Conservation (phyloP, 2,329 filamentous ascomycete genomes). For the Pestalotiopsis sp. region DNA sequence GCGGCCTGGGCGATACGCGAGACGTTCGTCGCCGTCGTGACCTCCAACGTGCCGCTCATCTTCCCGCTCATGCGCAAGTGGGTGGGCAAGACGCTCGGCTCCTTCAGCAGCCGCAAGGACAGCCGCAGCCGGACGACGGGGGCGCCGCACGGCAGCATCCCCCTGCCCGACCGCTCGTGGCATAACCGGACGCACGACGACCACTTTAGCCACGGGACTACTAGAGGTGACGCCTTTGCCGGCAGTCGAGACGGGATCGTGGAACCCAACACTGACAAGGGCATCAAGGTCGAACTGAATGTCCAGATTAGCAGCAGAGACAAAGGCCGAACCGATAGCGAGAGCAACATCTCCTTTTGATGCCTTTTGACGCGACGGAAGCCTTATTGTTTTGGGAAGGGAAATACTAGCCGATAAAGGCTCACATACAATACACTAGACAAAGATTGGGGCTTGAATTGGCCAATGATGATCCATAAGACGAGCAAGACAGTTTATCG, state of each 20-base stretch:
- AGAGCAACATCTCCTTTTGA: background rate
- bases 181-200: background rate
- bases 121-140: background rate
- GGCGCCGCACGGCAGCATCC: background rate
- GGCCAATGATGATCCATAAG: too few species aligned
- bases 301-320: background rate
- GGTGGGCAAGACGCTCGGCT: background rate
- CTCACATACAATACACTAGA: too few species aligned
- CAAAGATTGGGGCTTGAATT: too few species aligned
- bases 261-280: background rate
- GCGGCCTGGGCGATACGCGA: constrained; percentile 38
- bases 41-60: constrained; percentile 40
- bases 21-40: constrained; percentile 39
- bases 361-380: background rate
- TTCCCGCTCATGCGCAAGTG: constrained; percentile 4
- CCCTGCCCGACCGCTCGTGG: constrained; percentile 5
- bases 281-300: constrained; percentile 4
- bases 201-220: background rate
- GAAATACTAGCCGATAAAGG: too few species aligned
- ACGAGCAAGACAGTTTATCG: too few species aligned
- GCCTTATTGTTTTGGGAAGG: too few species aligned
- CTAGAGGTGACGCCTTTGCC: background rate
- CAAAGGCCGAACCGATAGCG: background rate
- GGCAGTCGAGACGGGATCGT: background rate
- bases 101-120: constrained; percentile 3